These are phyloP conservation scores for Chlorella sp. DNA, from an alignment of 139 green algal species.

Conservation along the genomic window DNA sequence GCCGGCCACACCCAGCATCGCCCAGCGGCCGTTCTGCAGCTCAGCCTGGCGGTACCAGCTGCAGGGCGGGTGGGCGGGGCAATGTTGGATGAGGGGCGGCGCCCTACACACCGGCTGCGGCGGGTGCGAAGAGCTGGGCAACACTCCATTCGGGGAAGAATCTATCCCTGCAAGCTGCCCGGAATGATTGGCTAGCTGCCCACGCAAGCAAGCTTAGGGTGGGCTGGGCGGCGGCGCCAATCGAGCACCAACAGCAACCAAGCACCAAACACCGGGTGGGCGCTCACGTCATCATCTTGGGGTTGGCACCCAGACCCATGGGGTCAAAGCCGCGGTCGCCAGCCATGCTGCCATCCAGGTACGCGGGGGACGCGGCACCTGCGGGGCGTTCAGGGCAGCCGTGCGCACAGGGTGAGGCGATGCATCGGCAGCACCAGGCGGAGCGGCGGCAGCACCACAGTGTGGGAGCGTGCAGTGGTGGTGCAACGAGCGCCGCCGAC, in stretches of 20 bases:
- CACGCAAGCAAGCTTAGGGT: too few relatives aligned
- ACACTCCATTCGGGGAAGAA: neutral
- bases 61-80: neutral
- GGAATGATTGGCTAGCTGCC: too few relatives aligned
- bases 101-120: neutral
- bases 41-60: constrained; percentile 86
- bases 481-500: too few relatives aligned
- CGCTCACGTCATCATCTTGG: constrained; percentile 23
- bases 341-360: constrained; percentile 23
- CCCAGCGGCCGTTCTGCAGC: constrained; percentile 87
- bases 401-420: too few relatives aligned
- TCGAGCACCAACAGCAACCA: too few relatives aligned
- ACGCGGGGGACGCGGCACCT: constrained; percentile 3
- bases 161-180: too few relatives aligned
- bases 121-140: neutral
- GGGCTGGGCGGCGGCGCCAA: too few relatives aligned
- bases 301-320: constrained; percentile 65
- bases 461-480: too few relatives aligned
- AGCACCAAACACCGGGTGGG: too few relatives aligned
- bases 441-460: too few relatives aligned
- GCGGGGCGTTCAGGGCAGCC: neutral
- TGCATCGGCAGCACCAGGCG: too few relatives aligned
- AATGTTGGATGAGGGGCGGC: neutral
- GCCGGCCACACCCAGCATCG: constrained; percentile 93
- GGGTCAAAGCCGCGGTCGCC: constrained; percentile 79